phyloP scores from a whole-genome alignment of 208 protist genomes.

The Zelonia costaricensis region DNA sequence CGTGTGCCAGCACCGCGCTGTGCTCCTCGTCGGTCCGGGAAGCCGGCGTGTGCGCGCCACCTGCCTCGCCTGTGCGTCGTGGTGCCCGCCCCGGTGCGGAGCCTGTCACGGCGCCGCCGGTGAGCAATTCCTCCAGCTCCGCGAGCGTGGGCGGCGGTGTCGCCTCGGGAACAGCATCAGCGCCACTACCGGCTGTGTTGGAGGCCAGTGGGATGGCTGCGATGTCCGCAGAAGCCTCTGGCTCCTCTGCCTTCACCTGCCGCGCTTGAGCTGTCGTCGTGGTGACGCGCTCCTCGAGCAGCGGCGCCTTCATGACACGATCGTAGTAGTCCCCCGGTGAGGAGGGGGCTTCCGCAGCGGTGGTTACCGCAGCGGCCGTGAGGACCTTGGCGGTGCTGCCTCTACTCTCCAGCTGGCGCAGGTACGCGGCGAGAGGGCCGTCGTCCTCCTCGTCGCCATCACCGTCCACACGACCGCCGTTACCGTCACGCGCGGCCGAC shows the following conservation, averaged over 20 bases:
- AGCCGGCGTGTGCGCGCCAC: no score
- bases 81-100: neutral
- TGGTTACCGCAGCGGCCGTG: neutral
- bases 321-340: slow-evolving; percentile 28
- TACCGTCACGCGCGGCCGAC: no score
- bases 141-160: neutral
- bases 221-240: no score
- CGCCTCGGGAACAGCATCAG: no score
- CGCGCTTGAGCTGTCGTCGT: neutral
- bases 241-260: no score
- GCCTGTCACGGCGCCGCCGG: neutral
- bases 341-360: no score
- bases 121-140: neutral
- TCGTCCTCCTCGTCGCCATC: slow-evolving; percentile 11
- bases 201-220: no score
- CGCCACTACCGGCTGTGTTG: no score
- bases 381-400: neutral
- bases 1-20: slow-evolving; percentile 20
- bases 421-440: slow-evolving; percentile 48
- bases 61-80: no score
- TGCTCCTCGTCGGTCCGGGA: neutral
- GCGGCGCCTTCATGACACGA: slow-evolving; percentile 18
- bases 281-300: slow-evolving; percentile 8
- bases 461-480: neutral
- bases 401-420: slow-evolving; percentile 35